Conservation (phyloP, 2,329 filamentous ascomycete species). For the Fusarium sarcochroum region DNA sequence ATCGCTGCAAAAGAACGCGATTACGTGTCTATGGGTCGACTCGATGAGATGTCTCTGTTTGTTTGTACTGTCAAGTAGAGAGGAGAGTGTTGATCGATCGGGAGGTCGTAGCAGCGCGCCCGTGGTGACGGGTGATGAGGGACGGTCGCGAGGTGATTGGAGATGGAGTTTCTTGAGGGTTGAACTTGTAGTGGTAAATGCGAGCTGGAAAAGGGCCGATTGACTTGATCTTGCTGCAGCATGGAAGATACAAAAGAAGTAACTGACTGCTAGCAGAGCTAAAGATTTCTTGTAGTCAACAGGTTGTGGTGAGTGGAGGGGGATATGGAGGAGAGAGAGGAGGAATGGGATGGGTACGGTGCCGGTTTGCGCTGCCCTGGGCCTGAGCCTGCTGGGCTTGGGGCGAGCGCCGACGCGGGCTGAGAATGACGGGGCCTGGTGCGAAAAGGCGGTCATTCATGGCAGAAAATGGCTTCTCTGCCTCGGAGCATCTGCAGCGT, state of each 20-base stretch:
- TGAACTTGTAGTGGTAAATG: constrained; percentile 5
- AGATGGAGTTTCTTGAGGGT: constrained; percentile 9
- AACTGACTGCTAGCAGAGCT: constrained; percentile 7
- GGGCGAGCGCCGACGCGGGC: constrained; percentile 47
- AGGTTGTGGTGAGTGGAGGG: constrained; percentile 24
- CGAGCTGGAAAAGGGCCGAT: constrained; percentile 19
- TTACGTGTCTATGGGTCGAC: constrained; percentile 27
- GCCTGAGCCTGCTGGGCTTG: constrained; percentile 7
- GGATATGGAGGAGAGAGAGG: constrained; percentile 34
- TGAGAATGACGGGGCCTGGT: constrained; percentile 48
- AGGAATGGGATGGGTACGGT: constrained; percentile 34
- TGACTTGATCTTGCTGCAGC: constrained; percentile 18
- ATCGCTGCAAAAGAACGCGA: constrained; percentile 54
- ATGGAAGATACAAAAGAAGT: constrained; percentile 25
- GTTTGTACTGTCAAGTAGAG: constrained; percentile 12
- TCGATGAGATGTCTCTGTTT: constrained; percentile 14
- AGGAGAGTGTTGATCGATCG: constrained; percentile 26
- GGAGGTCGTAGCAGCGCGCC: constrained; percentile 43
- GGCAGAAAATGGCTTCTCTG: constrained; percentile 50
- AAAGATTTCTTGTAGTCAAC: constrained; percentile 12
- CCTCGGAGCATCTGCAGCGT: constrained; percentile 36
- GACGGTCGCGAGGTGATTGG: constrained; percentile 28
- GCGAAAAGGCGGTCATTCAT: constrained; percentile 46
- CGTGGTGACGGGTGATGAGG: constrained; percentile 28
- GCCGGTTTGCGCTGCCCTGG: constrained; percentile 47